Evolutionary conservation across 176 grass and related monocot species (phyloP), one percentile per base, ranked within the genome.

Genomic region (Melocanna baccifera): DNA sequence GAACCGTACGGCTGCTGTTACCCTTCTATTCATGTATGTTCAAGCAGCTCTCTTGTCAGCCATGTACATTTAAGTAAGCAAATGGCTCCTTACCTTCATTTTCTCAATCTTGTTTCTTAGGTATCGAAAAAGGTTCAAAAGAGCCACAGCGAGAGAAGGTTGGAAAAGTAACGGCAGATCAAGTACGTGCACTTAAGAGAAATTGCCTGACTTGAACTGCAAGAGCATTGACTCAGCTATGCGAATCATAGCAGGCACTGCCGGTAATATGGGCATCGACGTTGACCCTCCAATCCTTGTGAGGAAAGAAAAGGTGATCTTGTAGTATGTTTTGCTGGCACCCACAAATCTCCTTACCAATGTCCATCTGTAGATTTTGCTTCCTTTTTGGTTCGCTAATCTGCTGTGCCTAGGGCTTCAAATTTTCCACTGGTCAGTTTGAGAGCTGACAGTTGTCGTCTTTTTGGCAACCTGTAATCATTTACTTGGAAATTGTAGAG

Each of bases 201-300:
- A 97, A 77, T 86, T 97, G 76, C 95, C 92, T 0, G 95, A 94
- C 74, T 88, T 97, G 79, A 94, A 97, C 84, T 97, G 92, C 78
- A 97, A 89, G 64, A 97, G 58, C 66, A 91, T 94, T 14, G 95
- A 97, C 13, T 92, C 95, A 7, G 92, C 95, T 20, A 97, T 97
- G 95, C 90, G 91, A 78, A 94, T 94, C 75, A 90, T 97, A 25
- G 91, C 95, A 29, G 95, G 95, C 75, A 97, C 92, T 29, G 95
- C 95, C 0, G 92, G 91, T 80, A 97, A 97, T 87, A 97, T 97
- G 95, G 95, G 92, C 65, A 97, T 97, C 50, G 91, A 91, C 39
- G 36, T 93, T 22, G 92, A 97, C 29, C 92, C 95, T 39, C 89
- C 95, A 42, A 88, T 97, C 36, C 88, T 97, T 59, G 78, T 76